These are phyloP conservation scores for Ceratobasidium sp. DNA, from an alignment of 1,284 basidiomycete species.

Conservation along the genomic window DNA sequence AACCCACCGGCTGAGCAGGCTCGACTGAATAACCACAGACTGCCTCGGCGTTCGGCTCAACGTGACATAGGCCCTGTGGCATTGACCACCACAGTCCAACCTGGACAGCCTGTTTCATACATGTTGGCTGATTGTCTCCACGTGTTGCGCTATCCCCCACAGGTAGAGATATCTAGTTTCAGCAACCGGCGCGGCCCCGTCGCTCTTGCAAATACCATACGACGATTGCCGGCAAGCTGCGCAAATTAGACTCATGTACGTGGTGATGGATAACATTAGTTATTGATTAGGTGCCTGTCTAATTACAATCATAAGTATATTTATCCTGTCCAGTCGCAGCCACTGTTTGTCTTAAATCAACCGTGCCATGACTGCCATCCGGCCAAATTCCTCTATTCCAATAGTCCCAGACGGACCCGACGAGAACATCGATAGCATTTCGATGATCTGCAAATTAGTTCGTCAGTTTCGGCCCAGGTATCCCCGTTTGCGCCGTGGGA, in stretches of 20 bases:
- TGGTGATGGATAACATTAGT: neutral
- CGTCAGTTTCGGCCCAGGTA: constrained; percentile 1
- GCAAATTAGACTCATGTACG: neutral
- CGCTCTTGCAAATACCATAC: constrained; percentile 5
- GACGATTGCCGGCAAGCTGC: neutral
- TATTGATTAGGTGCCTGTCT: constrained; percentile 2
- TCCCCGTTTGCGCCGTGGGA: no score
- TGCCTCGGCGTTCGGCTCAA: no score
- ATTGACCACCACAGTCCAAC: no score
- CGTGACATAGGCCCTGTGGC: no score
- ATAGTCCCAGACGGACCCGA: constrained; percentile 12
- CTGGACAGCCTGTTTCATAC: no score
- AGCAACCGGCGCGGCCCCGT: neutral
- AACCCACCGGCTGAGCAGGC: no score
- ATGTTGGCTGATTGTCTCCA: no score
- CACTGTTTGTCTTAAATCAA: neutral
- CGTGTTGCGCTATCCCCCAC: constrained; percentile 8
- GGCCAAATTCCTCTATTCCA: constrained; percentile 27
- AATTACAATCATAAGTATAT: neutral
- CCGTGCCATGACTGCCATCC: constrained; percentile 30
- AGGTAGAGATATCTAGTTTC: neutral
- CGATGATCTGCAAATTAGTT: constrained; percentile 17
- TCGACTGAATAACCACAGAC: no score
- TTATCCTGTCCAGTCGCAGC: neutral
- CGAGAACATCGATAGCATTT: constrained; percentile 32